phyloP scores from a whole-genome alignment of 164 flowering plant genomes.

The Vitis cinerea region DNA sequence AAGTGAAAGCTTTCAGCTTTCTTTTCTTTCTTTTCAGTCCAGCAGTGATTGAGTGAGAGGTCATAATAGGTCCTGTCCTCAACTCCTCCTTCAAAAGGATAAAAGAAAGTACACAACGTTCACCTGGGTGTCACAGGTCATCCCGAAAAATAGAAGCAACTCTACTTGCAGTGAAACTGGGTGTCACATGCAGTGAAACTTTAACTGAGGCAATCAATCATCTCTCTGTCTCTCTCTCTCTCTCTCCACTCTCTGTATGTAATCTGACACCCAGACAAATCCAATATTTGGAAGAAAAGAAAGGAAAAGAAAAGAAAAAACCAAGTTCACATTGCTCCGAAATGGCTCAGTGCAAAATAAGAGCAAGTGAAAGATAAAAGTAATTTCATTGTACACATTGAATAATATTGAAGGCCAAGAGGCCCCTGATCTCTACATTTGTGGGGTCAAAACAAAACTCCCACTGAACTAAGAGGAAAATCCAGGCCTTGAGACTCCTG shows the following conservation, averaged over 20 bases:
- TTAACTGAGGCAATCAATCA: too few relatives aligned
- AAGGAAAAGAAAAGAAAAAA: neutral
- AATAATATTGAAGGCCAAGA: constrained; percentile 9
- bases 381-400: constrained; percentile 20
- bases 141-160: neutral
- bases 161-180: constrained; percentile 1
- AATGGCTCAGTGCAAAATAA: neutral
- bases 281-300: neutral
- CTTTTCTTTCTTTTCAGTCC: constrained; percentile 17
- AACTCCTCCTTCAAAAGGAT: constrained; percentile 17
- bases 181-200: too few relatives aligned
- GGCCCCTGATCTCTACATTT: constrained; percentile 15
- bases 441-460: constrained; percentile 18
- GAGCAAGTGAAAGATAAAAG: neutral
- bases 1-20: constrained; percentile 18
- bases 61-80: constrained; percentile 15
- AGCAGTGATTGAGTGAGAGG: constrained; percentile 12
- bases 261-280: neutral
- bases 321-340: too few relatives aligned
- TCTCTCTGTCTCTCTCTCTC: neutral
- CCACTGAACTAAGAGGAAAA: constrained; percentile 18
- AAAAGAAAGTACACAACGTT: constrained; percentile 8
- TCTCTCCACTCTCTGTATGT: neutral
- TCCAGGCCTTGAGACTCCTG: neutral
- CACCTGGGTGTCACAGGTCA: constrained; percentile 1